Base-by-base conservation (phyloP, 2,329 filamentous ascomycete species). In the Orbilia ellipsospora region DNA sequence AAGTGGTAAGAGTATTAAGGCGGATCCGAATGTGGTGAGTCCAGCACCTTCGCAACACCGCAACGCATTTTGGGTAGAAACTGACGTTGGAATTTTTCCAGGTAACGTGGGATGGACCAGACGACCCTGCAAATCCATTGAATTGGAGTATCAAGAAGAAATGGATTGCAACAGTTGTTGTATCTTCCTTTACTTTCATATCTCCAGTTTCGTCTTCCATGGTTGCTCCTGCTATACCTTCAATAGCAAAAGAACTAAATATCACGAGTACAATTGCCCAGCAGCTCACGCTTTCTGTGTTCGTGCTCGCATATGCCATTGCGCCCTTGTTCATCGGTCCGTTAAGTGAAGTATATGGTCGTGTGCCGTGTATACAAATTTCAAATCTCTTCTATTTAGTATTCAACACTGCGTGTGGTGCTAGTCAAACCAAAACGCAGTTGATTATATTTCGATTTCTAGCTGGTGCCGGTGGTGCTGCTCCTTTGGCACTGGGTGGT, bases 131-230 rank as follows among this genome's bases (percentile, higher is more conserved):
- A 44, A 86, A 86, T 77, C 85, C 85, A 7, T 84, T 84, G 80
- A 88, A 89, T 80, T 90, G 88, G 88, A 73, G 83, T 0, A 82
- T 81, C 31, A 82, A 80, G 36, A 86, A 84, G 79, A 90, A 89
- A 80, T 90, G 88, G 88, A 81, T 82, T 0, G 85, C 85, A 18
- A 85, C 87, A 1, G 82, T 87, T 45, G 83, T 88, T 64, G 83
- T 89, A 31, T 85, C 88, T 0, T 82, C 83, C 59, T 89, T 89
- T 80, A 88, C 87, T 1, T 85, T 90, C 77, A 87, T 90, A 73
- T 88, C 88, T 1, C 88, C 89, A 0, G 87, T 90, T 26, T 87
- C 88, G 1, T 88, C 87, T 3, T 87, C 87, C 42, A 90, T 90
- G 64, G 81, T 87, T 16, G 84, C 86, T 0, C 86, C 86, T 1